Percentiles rank a stretch among this genome's conserved stretches.
These are phyloP conservation scores for Endothia cerciana DNA, from an alignment of 2,329 filamentous ascomycete species.

Conservation along the genomic window DNA sequence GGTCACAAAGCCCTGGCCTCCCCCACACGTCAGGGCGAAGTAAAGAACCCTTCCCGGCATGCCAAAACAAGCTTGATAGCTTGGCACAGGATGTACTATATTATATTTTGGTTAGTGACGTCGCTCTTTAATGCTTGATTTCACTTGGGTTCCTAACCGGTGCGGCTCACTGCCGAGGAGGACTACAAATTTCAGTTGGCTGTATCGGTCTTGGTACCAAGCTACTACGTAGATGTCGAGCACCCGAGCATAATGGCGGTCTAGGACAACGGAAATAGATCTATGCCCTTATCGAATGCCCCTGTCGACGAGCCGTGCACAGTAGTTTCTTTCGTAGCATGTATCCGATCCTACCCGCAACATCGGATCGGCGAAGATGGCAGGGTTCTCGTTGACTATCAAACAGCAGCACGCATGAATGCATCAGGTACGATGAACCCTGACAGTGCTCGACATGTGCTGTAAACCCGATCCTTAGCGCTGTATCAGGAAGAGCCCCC, in stretches of 20 bases:
- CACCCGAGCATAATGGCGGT: not conserved
- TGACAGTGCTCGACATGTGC: conserved; percentile 1
- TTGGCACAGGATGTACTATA: conserved; percentile 1
- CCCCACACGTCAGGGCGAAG: conserved; percentile 14
- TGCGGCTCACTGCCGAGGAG: not conserved
- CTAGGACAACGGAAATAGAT: not conserved
- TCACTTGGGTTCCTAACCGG: not conserved
- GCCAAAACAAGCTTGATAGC: conserved; percentile 21
- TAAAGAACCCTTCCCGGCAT: conserved; percentile 2
- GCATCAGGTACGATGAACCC: conserved; percentile 4
- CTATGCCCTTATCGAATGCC: not conserved
- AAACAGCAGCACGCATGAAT: conserved; percentile 16
- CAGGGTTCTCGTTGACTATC: conserved; percentile 5
- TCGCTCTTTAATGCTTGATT: not conserved
- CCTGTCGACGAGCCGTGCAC: conserved; percentile 4
- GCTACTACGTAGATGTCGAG: not conserved
- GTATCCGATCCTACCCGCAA: not conserved
- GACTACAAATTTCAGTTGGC: not conserved
- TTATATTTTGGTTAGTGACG: not conserved
- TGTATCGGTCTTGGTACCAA: conserved; percentile 13
- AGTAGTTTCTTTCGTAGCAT: not conserved
- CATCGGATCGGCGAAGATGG: conserved; percentile 9
- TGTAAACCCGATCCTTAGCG: conserved; percentile 4
- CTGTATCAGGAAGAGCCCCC: not conserved
- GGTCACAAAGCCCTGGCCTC: conserved; percentile 1